These are phyloP conservation scores for Cudoniella acicularis DNA, from an alignment of 495 filamentous ascomycete species.

Conservation along the genomic window DNA sequence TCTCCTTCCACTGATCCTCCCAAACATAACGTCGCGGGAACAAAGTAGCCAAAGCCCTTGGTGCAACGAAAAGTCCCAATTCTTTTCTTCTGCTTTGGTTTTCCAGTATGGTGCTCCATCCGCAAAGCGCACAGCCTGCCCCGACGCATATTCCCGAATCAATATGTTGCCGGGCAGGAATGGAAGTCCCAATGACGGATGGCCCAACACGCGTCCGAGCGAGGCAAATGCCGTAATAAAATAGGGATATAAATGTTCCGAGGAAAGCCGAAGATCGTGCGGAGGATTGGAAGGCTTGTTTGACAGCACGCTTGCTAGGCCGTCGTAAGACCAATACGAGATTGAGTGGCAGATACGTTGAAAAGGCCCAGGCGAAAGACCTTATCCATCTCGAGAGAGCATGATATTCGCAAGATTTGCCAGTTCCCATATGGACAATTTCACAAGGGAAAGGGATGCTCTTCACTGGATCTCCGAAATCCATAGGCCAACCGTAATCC, in stretches of 20 bases:
- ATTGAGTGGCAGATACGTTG: conserved; percentile 79
- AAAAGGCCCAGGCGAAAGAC: conserved; percentile 71
- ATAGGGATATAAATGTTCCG: conserved; percentile 73
- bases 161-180: conserved; percentile 32
- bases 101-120: conserved; percentile 82
- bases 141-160: conserved; percentile 68
- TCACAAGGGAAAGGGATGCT: conserved; percentile 80
- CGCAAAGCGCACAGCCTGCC: conserved; percentile 73
- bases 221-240: conserved; percentile 88
- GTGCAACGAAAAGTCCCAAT: conserved; percentile 80
- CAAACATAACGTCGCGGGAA: conserved; percentile 68
- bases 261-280: conserved; percentile 78
- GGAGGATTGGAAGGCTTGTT: conserved; percentile 55
- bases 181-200: conserved; percentile 51
- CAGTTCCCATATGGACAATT: conserved; percentile 80
- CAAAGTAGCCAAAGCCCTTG: conserved; percentile 72
- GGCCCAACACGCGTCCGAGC: conserved; percentile 79
- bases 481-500: conserved; percentile 64
- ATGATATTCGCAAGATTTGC: conserved; percentile 75
- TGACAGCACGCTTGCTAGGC: conserved; percentile 38
- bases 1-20: conserved; percentile 74
- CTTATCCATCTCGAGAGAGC: conserved; percentile 65
- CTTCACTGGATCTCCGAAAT: conserved; percentile 73
- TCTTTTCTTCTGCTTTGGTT: conserved; percentile 66
- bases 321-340: conserved; percentile 58